phyloP scores from a whole-genome alignment of 768 basidiomycete species.

The Epithele typhae region DNA sequence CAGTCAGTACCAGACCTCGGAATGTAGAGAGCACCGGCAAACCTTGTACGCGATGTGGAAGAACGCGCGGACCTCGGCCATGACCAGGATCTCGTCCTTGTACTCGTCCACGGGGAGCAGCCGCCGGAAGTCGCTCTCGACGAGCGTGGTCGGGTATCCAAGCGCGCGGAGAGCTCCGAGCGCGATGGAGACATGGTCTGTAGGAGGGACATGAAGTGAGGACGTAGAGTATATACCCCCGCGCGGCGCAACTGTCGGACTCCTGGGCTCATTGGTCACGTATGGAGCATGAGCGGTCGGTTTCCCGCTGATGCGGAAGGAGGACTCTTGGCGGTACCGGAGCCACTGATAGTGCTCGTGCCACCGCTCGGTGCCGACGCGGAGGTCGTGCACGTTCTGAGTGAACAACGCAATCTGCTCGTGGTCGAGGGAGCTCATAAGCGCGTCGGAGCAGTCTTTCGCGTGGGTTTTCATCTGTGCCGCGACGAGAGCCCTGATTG shows the following conservation, averaged over 20 bases:
- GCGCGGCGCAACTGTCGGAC: not conserved
- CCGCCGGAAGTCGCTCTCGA: slow-evolving; percentile 43
- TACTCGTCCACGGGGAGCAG: slow-evolving; percentile 38
- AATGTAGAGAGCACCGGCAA: slow-evolving; percentile 20
- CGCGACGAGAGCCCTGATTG: no score
- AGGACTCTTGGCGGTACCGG: slow-evolving; percentile 26
- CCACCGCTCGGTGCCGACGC: slow-evolving; percentile 14
- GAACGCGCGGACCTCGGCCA: slow-evolving; percentile 67
- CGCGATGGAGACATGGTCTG: not conserved
- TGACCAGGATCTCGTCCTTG: slow-evolving; percentile 51
- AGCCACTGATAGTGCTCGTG: slow-evolving; percentile 16
- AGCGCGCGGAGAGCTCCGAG: not conserved
- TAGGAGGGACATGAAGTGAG: not conserved
- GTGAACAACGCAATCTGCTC: slow-evolving; percentile 39
- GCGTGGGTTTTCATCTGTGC: no score
- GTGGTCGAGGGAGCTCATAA: not conserved
- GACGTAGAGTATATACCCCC: not conserved
- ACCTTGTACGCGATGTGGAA: slow-evolving; percentile 58
- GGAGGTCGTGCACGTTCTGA: slow-evolving; percentile 24
- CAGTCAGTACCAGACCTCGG: not conserved
- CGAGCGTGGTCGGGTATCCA: slow-evolving; percentile 39
- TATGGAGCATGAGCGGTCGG: not conserved
- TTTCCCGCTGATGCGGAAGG: not conserved
- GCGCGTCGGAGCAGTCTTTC: slow-evolving; percentile 16
- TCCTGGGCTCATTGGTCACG: not conserved